Evolutionary conservation across 2,329 filamentous ascomycete genomes (phyloP).

Genomic region (Pyricularia grisea): DNA sequence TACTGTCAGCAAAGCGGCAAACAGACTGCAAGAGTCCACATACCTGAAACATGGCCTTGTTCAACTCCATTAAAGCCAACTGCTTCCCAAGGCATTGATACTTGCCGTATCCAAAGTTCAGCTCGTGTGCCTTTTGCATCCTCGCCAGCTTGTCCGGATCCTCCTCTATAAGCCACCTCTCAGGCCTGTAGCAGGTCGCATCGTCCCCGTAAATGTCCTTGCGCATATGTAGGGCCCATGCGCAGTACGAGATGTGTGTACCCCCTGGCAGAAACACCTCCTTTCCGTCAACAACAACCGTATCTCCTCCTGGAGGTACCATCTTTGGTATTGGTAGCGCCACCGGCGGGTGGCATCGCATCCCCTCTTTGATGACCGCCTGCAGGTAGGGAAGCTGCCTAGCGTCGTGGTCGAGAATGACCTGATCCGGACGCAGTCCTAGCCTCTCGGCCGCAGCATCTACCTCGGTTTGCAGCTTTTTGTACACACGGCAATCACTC

Average conservation of each 20-base stretch:
- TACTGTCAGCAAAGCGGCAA: not conserved
- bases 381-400: slow-evolving; percentile 22
- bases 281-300: slow-evolving; percentile 13
- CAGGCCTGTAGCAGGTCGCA: slow-evolving; percentile 30
- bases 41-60: slow-evolving; percentile 19
- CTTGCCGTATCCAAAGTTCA: slow-evolving; percentile 19
- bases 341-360: slow-evolving; percentile 25
- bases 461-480: slow-evolving; percentile 10
- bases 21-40: not conserved
- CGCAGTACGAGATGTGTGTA: slow-evolving; percentile 10
- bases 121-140: slow-evolving; percentile 12
- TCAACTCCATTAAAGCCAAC: slow-evolving; percentile 20
- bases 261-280: slow-evolving; percentile 24
- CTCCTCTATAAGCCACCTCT: slow-evolving; percentile 27
- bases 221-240: slow-evolving; percentile 5
- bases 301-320: slow-evolving; percentile 19
- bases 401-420: slow-evolving; percentile 7
- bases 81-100: slow-evolving; percentile 20
- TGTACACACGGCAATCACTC: slow-evolving; percentile 8
- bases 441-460: not conserved
- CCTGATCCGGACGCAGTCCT: not conserved
- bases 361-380: slow-evolving; percentile 27
- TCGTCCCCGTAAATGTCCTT: slow-evolving; percentile 21
- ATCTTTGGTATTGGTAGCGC: slow-evolving; percentile 13
- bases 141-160: slow-evolving; percentile 18